These are phyloP conservation scores for Gynostemma pentaphyllum DNA, from an alignment of 306 rosid species.

Conservation along the genomic window DNA sequence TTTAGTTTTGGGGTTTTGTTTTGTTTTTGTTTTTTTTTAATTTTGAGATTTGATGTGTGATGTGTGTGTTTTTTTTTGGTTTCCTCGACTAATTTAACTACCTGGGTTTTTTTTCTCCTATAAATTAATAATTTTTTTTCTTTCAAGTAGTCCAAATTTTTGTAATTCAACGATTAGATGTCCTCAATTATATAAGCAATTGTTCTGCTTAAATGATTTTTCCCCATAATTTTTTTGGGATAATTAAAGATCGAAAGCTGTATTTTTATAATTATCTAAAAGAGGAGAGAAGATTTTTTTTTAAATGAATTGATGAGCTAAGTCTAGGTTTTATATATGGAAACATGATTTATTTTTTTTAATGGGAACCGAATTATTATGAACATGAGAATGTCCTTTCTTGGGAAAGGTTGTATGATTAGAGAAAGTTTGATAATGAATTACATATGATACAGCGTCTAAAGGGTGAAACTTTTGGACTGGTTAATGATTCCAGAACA, in stretches of 20 bases:
- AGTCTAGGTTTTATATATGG: neutral
- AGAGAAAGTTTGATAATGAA: neutral
- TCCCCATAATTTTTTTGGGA: neutral
- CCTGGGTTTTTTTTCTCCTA: neutral
- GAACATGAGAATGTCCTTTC: neutral
- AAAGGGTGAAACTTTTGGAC: neutral
- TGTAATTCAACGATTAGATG: conserved; percentile 1
- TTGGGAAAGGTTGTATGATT: neutral
- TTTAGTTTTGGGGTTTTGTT: neutral
- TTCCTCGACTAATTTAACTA: conserved; percentile 4
- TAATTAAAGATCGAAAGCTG: neutral
- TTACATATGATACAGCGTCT: neutral
- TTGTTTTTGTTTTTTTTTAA: neutral
- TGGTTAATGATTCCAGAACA: neutral
- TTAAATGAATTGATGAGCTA: too few relatives aligned
- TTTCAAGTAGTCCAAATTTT: neutral
- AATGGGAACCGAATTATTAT: neutral
- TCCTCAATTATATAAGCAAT: neutral
- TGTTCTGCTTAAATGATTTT: neutral
- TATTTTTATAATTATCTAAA: neutral
- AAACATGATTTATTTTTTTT: neutral
- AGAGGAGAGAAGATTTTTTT: too few relatives aligned
- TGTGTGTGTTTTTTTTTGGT: neutral
- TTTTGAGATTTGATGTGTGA: conserved; percentile 14
- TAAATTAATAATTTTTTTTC: neutral